Base-by-base conservation (phyloP, 371 early-diverging fungal genomes). In the Mortierella sp. region DNA sequence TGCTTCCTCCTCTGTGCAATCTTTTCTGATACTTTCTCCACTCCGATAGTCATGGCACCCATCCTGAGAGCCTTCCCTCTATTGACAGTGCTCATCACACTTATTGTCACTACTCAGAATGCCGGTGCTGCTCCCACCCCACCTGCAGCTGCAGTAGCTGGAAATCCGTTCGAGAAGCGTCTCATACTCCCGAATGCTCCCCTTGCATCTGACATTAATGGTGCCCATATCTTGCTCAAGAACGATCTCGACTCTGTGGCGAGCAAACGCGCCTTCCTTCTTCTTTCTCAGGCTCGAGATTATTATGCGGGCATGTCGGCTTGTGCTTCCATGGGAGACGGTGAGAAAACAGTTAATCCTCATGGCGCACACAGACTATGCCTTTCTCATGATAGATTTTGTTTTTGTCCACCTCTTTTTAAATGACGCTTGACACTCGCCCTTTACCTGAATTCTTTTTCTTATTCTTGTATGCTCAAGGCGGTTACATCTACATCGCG, bases 221-320 rank as follows among this genome's bases (percentile, higher is more conserved):
- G 80, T 1, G 77, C 75, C 1, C 77, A 77, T 68, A 26, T 83
- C 10, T 42, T 83, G 55, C 72, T 83, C 48, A 58, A 60, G 72
- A 80, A 83, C 75, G 80, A 80, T 38, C 80, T 80, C 54, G 80
- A 83, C 38, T 77, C 80, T 0, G 7, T 48, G 9, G 71, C 76
- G 5, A 8, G 52, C 77, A 83, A 83, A 68, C 54, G 72, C 31
- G 71, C 84, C 21, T 83, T 73, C 72, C 24, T 83, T 6, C 48
- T 83, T 2, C 54, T 83, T 45, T 83, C 84, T 10, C 60, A 77
- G 31, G 80, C 80, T 5, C 45, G 80, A 54, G 38, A 28, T 16
- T 83, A 83, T 57, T 77, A 74, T 34, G 77, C 73, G 42, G 75
- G 77, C 63, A 74, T 75, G 73, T 31, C 47, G 10, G 75, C 84